Base-by-base conservation (phyloP, 306 rosid genomes). In the Begonia masoniana region DNA sequence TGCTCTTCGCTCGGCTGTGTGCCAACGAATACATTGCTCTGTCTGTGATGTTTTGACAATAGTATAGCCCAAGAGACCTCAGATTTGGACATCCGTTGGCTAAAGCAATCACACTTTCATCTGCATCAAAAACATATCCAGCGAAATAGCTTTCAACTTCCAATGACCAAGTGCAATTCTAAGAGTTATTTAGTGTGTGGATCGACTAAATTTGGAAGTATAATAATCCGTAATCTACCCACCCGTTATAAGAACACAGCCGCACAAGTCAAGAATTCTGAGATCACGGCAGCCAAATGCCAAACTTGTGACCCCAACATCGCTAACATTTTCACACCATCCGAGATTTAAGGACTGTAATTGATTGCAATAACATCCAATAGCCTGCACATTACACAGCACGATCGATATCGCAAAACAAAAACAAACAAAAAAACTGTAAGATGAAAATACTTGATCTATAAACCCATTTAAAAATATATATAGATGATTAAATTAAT, bases 271-370 rank as follows among this genome's bases (percentile, higher is more conserved):
- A 13, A 86, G 68, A 42, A 51, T 71, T 66, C 89, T 68, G 31
- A 92, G 93, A 72, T 92, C 93, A 68, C 95, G 96, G 65, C 99
- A 92, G 15, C 99, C 96, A 41, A 68, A 15, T 4, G 96, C 96
- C 61, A 92, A 70, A 54, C 85, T 76, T 81, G 72, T 79, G 24
- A 92, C 99, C 64, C 99, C 99, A 51, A 58, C 83, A 58, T 92
- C 99, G 39, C 87, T 69, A 50, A 78, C 83, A 55, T 79, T 61
- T 2, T 86, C 95, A 15, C 99, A 92, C 99, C 99, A 92, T 46
- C 99, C 99, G 13, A 92, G 88, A 74, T 83, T 92, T 59, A 92
- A 64, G 56, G 62, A 68, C 58, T 92, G 95, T 68, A 92, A 53
- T 72, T 81, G 77, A 52, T 72, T 79, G 76, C 99, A 92, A 63